Evolutionary conservation across 176 grass and related monocot species (phyloP), one percentile per base, ranked within the genome.

Genomic region (Alopecurus myosuroides): DNA sequence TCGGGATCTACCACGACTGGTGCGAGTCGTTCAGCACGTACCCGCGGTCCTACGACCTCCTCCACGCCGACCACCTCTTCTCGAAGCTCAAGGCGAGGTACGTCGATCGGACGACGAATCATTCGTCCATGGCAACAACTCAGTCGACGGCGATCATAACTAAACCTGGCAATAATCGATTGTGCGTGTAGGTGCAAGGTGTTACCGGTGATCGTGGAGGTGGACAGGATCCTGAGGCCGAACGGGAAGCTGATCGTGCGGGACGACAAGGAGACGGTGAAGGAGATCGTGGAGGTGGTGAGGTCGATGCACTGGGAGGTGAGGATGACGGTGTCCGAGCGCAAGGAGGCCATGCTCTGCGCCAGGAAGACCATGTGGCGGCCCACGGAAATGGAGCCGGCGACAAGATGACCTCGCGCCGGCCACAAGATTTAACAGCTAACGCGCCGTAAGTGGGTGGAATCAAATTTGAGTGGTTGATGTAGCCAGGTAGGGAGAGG

Each of bases 311-410:
- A 92, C 22, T 98, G 91, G 56, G 91, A 94, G 85, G 74, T 98
- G 31, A 90, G 83, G 89, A 88, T 98, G 93, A 90, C 85, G 61
- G 89, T 85, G 20, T 94, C 93, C 66, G 90, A 92, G 60, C 37
- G 60, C 49, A 87, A 90, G 61, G 73, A 95, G 71, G 96, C 93
- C 2, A 76, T 98, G 71, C 76, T 98, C 29, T 98, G 87, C 80
- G 91, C 92, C 9, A 87, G 92, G 85, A 98, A 98, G 91, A 95
- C 91, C 41, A 78, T 73, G 69, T 98, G 96, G 93, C 89, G 91
- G 85, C 96, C 96, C 30, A 87, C 85, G 13, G 80, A 95, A 56
- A 19, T 89, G 2, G 89, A 95, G 79, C 40, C 14, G 14, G 58
- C 28, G 15, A 74, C 74, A 57, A 83, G 79, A 83, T 86, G 25